These are phyloP conservation scores for Pythium rishiriense DNA, from an alignment of 352 stramenopile species.

Conservation along the genomic window DNA sequence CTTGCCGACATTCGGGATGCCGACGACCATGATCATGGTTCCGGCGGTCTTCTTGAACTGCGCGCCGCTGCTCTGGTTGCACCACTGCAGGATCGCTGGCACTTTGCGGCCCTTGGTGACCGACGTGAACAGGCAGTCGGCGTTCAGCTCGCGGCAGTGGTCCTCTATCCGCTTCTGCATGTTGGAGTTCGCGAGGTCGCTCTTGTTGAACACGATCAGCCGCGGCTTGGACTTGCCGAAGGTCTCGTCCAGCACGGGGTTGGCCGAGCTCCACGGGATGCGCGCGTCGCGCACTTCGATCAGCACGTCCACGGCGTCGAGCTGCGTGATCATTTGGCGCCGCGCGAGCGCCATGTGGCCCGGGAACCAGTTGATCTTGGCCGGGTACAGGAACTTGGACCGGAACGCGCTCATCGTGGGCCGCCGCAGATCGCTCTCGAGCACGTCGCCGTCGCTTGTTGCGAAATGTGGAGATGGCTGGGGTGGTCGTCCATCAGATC, in stretches of 20 bases:
- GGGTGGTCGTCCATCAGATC: constrained; percentile 22
- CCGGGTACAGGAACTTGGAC: constrained; percentile 72
- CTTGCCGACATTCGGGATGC: constrained; percentile 91
- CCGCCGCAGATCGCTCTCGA: neutral
- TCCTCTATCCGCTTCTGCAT: constrained; percentile 76
- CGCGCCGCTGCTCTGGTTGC: constrained; percentile 64
- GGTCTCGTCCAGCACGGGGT: constrained; percentile 74
- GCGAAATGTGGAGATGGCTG: neutral
- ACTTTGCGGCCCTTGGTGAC: constrained; percentile 77
- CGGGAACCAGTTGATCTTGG: constrained; percentile 89
- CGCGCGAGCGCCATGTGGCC: constrained; percentile 84
- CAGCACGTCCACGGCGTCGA: constrained; percentile 80
- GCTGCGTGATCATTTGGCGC: constrained; percentile 78
- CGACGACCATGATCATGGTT: constrained; percentile 88
- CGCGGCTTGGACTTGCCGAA: constrained; percentile 79
- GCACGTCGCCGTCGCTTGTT: neutral
- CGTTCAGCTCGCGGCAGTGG: constrained; percentile 49
- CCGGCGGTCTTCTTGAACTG: constrained; percentile 86
- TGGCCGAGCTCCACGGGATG: constrained; percentile 83
- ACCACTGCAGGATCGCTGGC: constrained; percentile 79
- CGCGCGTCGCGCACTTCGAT: constrained; percentile 85
- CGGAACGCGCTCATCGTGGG: constrained; percentile 65
- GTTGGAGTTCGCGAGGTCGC: constrained; percentile 83
- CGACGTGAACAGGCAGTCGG: constrained; percentile 78
- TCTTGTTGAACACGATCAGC: constrained; percentile 88